Conservation (phyloP, 2,329 filamentous ascomycete genomes). For the Rhynchosporium agropyri region DNA sequence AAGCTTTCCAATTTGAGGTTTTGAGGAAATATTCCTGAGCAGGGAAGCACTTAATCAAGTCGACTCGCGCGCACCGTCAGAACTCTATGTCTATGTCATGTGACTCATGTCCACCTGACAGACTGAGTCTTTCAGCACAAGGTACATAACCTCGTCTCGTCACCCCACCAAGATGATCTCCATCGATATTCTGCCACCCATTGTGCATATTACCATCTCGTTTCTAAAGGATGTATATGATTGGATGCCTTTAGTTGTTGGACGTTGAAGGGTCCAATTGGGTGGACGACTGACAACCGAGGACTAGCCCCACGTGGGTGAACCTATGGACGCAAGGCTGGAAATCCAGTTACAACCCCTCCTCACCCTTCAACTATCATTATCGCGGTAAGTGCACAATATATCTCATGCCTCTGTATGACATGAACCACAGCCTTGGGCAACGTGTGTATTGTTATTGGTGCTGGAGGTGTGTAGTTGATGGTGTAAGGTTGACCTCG, state of each 20-base stretch:
- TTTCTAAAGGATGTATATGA: background rate
- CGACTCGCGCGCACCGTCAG: slow-evolving; percentile 11
- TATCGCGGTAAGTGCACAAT: background rate
- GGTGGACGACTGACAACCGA: slow-evolving; percentile 8
- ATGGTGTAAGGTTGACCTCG: background rate
- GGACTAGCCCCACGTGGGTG: slow-evolving; percentile 9
- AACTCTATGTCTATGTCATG: background rate
- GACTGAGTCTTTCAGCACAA: slow-evolving; percentile 4
- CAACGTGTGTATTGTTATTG: slow-evolving; percentile 35
- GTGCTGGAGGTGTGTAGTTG: slow-evolving; percentile 1
- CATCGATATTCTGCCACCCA: slow-evolving; percentile 5
- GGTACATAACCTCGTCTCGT: background rate
- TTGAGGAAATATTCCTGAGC: background rate
- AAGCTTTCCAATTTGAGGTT: background rate
- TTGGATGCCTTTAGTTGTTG: background rate
- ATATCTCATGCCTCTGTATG: background rate
- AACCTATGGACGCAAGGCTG: slow-evolving; percentile 17
- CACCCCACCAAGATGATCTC: slow-evolving; percentile 13
- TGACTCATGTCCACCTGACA: slow-evolving; percentile 3
- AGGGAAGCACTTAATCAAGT: background rate
- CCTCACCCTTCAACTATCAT: background rate
- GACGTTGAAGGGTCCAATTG: slow-evolving; percentile 8
- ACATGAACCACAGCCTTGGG: slow-evolving; percentile 25
- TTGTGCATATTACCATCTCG: slow-evolving; percentile 2
- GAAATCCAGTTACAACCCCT: background rate